Percentiles rank a stretch among this genome's conserved stretches.
Conservation (phyloP, 208 protist species). For the Trichomonas vaginalis region DNA sequence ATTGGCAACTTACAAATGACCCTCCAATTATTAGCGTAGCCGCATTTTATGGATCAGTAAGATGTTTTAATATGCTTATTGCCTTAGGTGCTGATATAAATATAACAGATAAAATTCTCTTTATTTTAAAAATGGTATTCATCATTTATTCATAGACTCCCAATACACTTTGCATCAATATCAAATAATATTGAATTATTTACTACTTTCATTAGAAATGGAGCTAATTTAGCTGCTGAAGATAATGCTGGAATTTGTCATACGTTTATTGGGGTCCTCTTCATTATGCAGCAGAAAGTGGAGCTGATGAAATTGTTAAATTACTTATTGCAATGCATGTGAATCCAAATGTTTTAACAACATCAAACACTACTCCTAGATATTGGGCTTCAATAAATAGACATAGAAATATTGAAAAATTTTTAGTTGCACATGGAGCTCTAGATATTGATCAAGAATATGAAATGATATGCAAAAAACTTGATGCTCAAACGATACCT, state of each 20-base stretch:
- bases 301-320: background rate
- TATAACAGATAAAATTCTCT: background rate
- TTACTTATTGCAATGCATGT: background rate
- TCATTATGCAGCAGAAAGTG: background rate
- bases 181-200: background rate
- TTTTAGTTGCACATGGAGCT: background rate
- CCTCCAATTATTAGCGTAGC: background rate
- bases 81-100: background rate
- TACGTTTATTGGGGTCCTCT: background rate
- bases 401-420: background rate
- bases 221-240: background rate
- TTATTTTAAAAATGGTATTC: background rate
- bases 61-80: background rate
- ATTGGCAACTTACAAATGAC: background rate
- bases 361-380: background rate
- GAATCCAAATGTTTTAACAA: background rate
- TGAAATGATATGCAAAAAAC: background rate
- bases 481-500: background rate
- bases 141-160: background rate
- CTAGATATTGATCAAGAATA: background rate
- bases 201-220: background rate
- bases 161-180: background rate
- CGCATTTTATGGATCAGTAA: background rate
- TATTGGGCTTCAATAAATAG: conserved; percentile 1
- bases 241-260: background rate